Evolutionary conservation across 139 green algal species (phyloP).

Genomic region (Volvox reticuliferus): DNA sequence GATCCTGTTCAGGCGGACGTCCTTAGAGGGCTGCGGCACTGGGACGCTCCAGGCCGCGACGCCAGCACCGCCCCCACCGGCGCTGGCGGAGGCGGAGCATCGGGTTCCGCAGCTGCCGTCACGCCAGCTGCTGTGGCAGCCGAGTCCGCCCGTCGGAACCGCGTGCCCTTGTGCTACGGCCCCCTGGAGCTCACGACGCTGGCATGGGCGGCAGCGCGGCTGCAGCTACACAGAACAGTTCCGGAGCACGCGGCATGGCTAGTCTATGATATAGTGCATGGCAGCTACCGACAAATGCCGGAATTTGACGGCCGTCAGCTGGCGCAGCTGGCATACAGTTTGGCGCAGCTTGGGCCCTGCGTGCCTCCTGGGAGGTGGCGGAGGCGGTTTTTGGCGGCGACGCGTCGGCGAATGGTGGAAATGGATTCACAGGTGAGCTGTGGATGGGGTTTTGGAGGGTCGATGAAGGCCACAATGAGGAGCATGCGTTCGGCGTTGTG

Average conservation of each 20-base stretch:
- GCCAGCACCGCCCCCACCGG: background rate
- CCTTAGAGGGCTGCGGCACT: background rate
- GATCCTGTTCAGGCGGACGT: background rate
- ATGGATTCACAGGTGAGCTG: conserved; percentile 26
- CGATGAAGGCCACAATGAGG: too few relatives aligned
- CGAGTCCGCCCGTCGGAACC: background rate
- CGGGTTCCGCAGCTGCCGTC: background rate
- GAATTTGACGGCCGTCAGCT: conserved; percentile 38
- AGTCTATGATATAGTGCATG: conserved; percentile 15
- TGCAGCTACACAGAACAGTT: conserved; percentile 1
- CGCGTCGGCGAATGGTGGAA: background rate
- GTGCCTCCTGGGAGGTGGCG: conserved; percentile 12
- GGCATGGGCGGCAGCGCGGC: conserved; percentile 28
- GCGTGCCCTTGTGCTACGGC: background rate
- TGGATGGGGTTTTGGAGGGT: too few relatives aligned
- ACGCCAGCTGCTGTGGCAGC: background rate
- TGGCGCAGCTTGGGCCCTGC: background rate
- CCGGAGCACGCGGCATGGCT: conserved; percentile 22
- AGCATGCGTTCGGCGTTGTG: too few relatives aligned
- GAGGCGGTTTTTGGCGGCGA: background rate
- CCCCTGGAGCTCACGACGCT: conserved; percentile 27
- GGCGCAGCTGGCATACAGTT: conserved; percentile 36
- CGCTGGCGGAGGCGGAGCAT: background rate
- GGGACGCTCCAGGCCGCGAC: background rate
- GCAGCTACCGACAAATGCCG: background rate